Percentiles rank a stretch among this genome's conserved stretches.
Conservation (phyloP, 2,329 filamentous ascomycete species). For the Macrophomina phaseolina region DNA sequence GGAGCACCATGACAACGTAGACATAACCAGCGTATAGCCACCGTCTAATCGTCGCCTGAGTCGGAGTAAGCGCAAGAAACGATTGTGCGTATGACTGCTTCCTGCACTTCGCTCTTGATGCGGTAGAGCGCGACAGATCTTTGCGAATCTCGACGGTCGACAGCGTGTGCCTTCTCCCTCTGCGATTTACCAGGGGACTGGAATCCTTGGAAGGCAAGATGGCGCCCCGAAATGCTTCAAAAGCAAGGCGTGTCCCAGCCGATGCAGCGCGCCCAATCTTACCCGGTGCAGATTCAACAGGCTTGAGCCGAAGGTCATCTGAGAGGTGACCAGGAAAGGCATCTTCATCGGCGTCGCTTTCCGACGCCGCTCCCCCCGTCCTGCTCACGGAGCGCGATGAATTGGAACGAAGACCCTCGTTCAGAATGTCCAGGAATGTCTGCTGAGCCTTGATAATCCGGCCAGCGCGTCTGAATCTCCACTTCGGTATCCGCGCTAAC, state of each 20-base stretch:
- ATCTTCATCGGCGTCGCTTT: constrained; percentile 58
- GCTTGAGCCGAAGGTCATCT: constrained; percentile 19
- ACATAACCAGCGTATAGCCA: constrained; percentile 84
- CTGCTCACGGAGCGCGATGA: constrained; percentile 11
- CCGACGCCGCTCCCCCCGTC: constrained; percentile 30
- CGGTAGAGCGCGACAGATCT: constrained; percentile 26
- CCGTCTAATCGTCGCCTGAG: constrained; percentile 76
- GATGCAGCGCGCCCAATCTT: constrained; percentile 8
- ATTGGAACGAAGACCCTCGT: constrained; percentile 39
- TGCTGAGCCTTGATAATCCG: constrained; percentile 50
- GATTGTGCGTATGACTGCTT: constrained; percentile 55
- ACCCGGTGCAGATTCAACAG: constrained; percentile 20
- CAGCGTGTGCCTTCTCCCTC: constrained; percentile 42
- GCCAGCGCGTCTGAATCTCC: constrained; percentile 75
- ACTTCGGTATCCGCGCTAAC: constrained; percentile 85
- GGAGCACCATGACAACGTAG: constrained; percentile 69
- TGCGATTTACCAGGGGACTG: not conserved
- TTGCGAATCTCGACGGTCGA: constrained; percentile 28
- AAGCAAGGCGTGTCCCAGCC: constrained; percentile 1
- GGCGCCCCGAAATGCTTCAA: constrained; percentile 9
- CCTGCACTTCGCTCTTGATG: constrained; percentile 10
- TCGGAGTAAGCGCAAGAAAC: constrained; percentile 79
- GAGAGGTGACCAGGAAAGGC: constrained; percentile 26
- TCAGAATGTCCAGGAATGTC: constrained; percentile 50
- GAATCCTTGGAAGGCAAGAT: constrained; percentile 9